Evolutionary conservation across 495 filamentous ascomycete species (phyloP).

Genomic region (Hyaloscypha bicolor): DNA sequence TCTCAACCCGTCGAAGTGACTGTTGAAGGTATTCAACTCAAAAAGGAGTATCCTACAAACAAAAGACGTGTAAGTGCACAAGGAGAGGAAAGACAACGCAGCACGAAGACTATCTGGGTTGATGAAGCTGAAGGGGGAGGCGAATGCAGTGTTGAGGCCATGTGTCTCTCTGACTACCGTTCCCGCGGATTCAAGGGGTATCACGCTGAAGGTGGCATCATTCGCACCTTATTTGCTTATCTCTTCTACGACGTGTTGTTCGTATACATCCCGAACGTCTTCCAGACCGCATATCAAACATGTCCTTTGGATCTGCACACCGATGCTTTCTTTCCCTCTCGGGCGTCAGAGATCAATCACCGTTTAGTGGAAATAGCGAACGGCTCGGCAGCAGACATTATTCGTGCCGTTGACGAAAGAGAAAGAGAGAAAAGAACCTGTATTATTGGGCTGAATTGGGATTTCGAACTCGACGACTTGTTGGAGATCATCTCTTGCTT

Average conservation of each 20-base stretch:
- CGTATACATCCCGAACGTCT: slow-evolving; percentile 92
- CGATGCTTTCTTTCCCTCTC: slow-evolving; percentile 86
- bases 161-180: slow-evolving; percentile 89
- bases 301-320: slow-evolving; percentile 92
- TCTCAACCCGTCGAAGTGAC: slow-evolving; percentile 72
- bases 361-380: slow-evolving; percentile 83
- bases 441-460: slow-evolving; percentile 89
- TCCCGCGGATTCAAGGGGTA: slow-evolving; percentile 90
- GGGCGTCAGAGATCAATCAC: slow-evolving; percentile 86
- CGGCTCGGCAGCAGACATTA: slow-evolving; percentile 66
- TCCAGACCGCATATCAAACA: slow-evolving; percentile 92
- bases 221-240: slow-evolving; percentile 87
- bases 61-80: slow-evolving; percentile 28
- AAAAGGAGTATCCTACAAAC: slow-evolving; percentile 36
- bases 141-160: slow-evolving; percentile 80
- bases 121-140: slow-evolving; percentile 68
- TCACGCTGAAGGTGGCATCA: slow-evolving; percentile 87
- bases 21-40: slow-evolving; percentile 73
- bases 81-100: slow-evolving; percentile 36
- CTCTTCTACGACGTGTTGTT: slow-evolving; percentile 95
- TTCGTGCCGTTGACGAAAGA: slow-evolving; percentile 64
- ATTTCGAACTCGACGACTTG: slow-evolving; percentile 79
- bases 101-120: slow-evolving; percentile 85
- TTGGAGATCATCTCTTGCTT: slow-evolving; percentile 82
- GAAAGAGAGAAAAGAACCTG: slow-evolving; percentile 74